These are phyloP conservation scores for Cryptococcus sp. DNA, from an alignment of 1,284 basidiomycete genomes.

Conservation along the genomic window DNA sequence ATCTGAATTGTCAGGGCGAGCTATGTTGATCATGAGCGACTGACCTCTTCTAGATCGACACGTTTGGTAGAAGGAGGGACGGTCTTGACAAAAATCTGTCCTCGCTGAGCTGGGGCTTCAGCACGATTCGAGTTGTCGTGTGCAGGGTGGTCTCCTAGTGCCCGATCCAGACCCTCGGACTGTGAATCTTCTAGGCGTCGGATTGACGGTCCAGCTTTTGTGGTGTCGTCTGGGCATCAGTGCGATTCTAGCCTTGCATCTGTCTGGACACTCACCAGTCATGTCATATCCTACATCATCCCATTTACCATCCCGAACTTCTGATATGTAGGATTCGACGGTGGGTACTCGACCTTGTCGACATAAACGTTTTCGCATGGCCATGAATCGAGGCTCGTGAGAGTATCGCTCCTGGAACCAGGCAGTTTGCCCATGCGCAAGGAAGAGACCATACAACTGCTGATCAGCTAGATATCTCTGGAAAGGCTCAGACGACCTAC, in stretches of 20 bases:
- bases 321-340: constrained; percentile 65
- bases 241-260: too few relatives aligned
- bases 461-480: constrained; percentile 1
- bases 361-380: constrained; percentile 68
- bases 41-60: constrained; percentile 77
- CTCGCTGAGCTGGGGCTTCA: constrained; percentile 68
- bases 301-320: constrained; percentile 74
- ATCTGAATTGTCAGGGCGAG: constrained; percentile 24
- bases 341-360: constrained; percentile 75
- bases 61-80: constrained; percentile 86
- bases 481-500: constrained; percentile 52
- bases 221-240: constrained; percentile 8
- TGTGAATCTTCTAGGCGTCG: constrained; percentile 45
- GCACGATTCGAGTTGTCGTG: constrained; percentile 56
- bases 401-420: constrained; percentile 97
- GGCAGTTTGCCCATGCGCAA: constrained; percentile 80
- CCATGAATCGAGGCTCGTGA: constrained; percentile 61
- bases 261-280: constrained; percentile 22
- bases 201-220: constrained; percentile 36
- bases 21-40: constrained; percentile 14
- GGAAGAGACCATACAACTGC: constrained; percentile 76
- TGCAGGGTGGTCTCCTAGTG: constrained; percentile 52
- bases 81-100: constrained; percentile 88
- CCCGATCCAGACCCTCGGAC: constrained; percentile 34
- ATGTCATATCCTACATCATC: constrained; percentile 57